Percentiles rank a stretch among this genome's conserved stretches.
These are phyloP conservation scores for Geosiphon pyriformis DNA, from an alignment of 192 early-diverging fungal genomes.

Conservation along the genomic window DNA sequence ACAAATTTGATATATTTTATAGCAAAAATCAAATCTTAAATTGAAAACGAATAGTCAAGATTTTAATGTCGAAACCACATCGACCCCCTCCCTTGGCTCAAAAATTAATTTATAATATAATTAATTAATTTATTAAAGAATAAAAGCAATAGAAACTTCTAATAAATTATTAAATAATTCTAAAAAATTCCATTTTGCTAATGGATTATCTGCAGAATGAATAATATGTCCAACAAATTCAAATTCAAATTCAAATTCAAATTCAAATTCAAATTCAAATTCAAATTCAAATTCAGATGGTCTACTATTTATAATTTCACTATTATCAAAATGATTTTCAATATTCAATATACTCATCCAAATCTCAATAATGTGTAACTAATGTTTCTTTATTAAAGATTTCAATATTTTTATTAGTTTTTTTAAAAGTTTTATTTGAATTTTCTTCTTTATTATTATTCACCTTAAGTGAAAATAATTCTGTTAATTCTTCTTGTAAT, in stretches of 20 bases:
- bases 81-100: not conserved
- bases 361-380: not conserved
- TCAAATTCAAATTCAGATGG: conserved; percentile 9
- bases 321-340: conserved; percentile 10
- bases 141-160: conserved; percentile 7
- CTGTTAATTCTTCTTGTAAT: conserved; percentile 1
- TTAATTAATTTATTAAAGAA: not conserved
- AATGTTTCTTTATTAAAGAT: not conserved
- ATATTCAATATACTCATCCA: not conserved
- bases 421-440: not conserved
- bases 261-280: conserved; percentile 13
- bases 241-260: conserved; percentile 9
- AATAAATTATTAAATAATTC: conserved; percentile 11
- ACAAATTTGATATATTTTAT: too few relatives aligned
- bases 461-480: not conserved
- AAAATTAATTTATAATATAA: too few relatives aligned
- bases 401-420: not conserved
- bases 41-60: too few relatives aligned
- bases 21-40: too few relatives aligned
- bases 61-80: too few relatives aligned
- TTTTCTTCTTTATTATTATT: conserved; percentile 7
- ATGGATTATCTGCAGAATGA: conserved; percentile 15
- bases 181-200: conserved; percentile 16
- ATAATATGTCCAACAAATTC: not conserved
- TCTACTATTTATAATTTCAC: conserved; percentile 5